Conservation (phyloP, 1,139 yeast genomes). For the Zygosaccharomyces sapae region DNA sequence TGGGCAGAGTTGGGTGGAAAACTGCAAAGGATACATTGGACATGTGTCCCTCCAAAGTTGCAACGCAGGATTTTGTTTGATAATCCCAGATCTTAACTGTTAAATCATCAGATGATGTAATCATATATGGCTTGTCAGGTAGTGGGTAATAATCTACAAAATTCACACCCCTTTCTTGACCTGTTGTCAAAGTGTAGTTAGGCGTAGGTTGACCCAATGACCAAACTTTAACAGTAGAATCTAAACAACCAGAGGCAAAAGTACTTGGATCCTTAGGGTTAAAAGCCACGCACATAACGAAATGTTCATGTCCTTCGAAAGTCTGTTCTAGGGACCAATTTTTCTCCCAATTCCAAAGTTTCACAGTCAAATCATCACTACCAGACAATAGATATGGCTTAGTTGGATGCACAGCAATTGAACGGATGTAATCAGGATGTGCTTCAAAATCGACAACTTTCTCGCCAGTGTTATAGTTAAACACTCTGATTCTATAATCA, state of each 20-base stretch:
- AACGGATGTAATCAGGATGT: constrained; percentile 93
- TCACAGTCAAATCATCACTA: constrained; percentile 87
- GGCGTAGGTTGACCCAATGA: constrained; percentile 85
- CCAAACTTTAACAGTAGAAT: constrained; percentile 96
- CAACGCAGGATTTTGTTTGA: constrained; percentile 93
- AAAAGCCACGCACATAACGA: constrained; percentile 89
- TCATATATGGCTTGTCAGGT: constrained; percentile 91
- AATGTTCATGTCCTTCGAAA: constrained; percentile 94
- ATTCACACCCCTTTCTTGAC: constrained; percentile 90
- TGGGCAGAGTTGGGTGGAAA: constrained; percentile 93
- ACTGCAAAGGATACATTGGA: constrained; percentile 94
- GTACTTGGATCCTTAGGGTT: constrained; percentile 98
- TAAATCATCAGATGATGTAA: constrained; percentile 89
- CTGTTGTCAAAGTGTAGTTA: constrained; percentile 87
- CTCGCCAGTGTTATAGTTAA: constrained; percentile 93
- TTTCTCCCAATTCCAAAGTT: constrained; percentile 96
- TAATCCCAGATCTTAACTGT: constrained; percentile 94
- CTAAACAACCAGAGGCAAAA: constrained; percentile 95
- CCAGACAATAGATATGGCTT: constrained; percentile 86
- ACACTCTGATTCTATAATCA: constrained; percentile 89
- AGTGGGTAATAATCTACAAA: constrained; percentile 95
- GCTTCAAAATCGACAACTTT: constrained; percentile 94
- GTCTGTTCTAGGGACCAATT: constrained; percentile 86
- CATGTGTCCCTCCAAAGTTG: constrained; percentile 88
- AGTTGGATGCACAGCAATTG: constrained; percentile 89